Conservation (phyloP, 2,329 filamentous ascomycete species). For the Paecilomyces fulvus region DNA sequence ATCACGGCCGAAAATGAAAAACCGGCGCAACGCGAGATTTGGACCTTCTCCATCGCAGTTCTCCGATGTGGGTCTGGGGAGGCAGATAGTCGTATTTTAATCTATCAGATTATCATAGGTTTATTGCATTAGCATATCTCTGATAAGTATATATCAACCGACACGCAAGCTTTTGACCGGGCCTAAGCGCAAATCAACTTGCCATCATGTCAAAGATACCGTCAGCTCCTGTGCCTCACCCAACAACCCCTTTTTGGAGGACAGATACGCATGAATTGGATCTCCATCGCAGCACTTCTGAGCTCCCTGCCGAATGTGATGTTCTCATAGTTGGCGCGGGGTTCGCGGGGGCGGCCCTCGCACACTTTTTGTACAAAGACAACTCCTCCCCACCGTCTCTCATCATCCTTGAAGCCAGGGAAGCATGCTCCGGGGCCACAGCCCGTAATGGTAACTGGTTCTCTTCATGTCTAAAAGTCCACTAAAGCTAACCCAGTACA, state of each 20-base stretch:
- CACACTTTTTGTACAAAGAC: background rate
- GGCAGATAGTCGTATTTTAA: background rate
- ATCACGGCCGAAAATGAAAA: background rate
- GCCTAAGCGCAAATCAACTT: background rate
- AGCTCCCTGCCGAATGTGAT: background rate
- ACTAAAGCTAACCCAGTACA: slow-evolving; percentile 1
- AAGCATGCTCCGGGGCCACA: background rate
- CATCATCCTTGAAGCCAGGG: background rate
- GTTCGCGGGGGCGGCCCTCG: background rate
- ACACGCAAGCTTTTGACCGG: background rate
- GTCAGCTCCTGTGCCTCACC: background rate
- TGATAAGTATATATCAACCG: background rate
- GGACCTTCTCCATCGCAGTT: background rate
- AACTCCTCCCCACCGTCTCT: background rate
- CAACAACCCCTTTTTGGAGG: background rate
- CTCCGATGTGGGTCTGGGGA: background rate
- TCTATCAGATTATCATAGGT: background rate
- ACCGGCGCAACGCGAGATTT: background rate
- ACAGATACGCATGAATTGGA: background rate
- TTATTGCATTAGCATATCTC: background rate
- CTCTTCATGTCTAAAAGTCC: background rate
- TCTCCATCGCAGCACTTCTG: background rate
- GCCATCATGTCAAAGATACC: background rate
- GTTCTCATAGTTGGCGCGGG: background rate
- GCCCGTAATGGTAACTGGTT: background rate